Base-by-base conservation (phyloP, 176 grass and related monocot species). In the Lolium perenne region DNA sequence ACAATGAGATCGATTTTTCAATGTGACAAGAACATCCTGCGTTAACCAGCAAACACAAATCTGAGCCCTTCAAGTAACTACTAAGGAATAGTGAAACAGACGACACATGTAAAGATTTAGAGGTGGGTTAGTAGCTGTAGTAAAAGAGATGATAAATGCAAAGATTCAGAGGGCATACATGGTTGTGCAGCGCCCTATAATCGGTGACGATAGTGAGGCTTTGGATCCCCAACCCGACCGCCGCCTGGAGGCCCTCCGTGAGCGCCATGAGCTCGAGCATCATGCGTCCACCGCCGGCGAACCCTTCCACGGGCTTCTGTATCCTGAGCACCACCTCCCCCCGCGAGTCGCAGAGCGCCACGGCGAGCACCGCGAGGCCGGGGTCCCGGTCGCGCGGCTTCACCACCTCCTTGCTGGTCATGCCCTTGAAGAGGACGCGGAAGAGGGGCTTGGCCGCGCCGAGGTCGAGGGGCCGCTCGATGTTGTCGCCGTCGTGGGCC, bases 401-500 rank as follows among this genome's bases (percentile, higher is more conserved):
- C 12, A 89, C 63, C 20, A 88, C 18, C 10, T 85, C 53, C 59
- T 10, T 49, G 71, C 76, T 92, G 1, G 61, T 3, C 93, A 97
- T 46, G 58, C 91, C 95, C 89, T 97, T 97, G 76, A 83, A 92
- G 51, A 85, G 87, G 48, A 97, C 70, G 29, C 87, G 79, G 84
- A 97, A 93, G 5, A 80, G 84, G 51, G 41, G 69, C 1, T 14
- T 22, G 13, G 10, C 45, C 8, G 71, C 32, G 32, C 2, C 32
- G 32, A 35, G 40, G 18, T 80, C 77, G 4, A 95, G 57, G 21
- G 93, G 90, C 6, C 71, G 77, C 49, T 89, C 93, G 78, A 95
- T 89, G 57, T 92, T 26, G 46, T 95, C 93, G 10, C 93, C 93
- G 58, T 79, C 85, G 59, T 91, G 82, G 55, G 92, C 88, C 93